phyloP scores from a whole-genome alignment of 768 basidiomycete species.

The Tephrocybe sp. region DNA sequence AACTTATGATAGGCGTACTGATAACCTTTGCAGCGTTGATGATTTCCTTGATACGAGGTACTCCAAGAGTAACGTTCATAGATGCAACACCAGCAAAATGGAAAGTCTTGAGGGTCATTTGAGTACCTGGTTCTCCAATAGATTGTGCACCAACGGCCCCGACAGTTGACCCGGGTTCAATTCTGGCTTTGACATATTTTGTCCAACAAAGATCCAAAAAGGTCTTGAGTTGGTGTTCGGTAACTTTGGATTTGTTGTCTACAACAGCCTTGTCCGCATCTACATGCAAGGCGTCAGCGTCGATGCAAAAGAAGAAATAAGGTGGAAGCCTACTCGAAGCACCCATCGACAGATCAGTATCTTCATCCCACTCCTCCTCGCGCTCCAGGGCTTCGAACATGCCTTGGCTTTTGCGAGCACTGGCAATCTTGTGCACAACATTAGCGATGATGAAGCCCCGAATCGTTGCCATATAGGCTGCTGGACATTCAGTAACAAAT shows the following conservation, averaged over 20 bases:
- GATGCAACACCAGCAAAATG: slow-evolving; percentile 99
- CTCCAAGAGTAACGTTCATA: slow-evolving; percentile 99
- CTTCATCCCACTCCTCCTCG: slow-evolving; percentile 72
- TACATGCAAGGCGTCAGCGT: slow-evolving; percentile 20
- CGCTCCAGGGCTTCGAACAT: slow-evolving; percentile 83
- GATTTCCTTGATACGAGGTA: slow-evolving; percentile 99
- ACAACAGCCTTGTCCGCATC: slow-evolving; percentile 70
- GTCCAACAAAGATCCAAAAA: slow-evolving; percentile 90
- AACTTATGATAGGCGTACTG: slow-evolving; percentile 97
- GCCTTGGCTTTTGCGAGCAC: slow-evolving; percentile 65
- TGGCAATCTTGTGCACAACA: slow-evolving; percentile 64
- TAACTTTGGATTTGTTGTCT: slow-evolving; percentile 91
- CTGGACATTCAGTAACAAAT: slow-evolving; percentile 70
- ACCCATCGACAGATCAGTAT: slow-evolving; percentile 74
- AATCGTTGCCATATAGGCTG: slow-evolving; percentile 66
- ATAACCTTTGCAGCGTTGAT: slow-evolving; percentile 99
- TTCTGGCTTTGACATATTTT: slow-evolving; percentile 92
- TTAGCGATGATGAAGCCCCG: slow-evolving; percentile 67
- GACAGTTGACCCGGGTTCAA: slow-evolving; percentile 97
- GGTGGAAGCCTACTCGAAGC: slow-evolving; percentile 54
- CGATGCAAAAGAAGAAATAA: slow-evolving; percentile 3
- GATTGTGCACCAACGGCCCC: slow-evolving; percentile 99
- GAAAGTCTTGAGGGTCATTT: slow-evolving; percentile 99
- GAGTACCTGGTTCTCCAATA: slow-evolving; percentile 98
- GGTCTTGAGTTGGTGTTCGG: slow-evolving; percentile 67